A percentile compares a stretch with the other conserved stretches of the same genome.
Evolutionary conservation across 73 alveolate species (phyloP).

Genomic region (Paramecium biaurelia): DNA sequence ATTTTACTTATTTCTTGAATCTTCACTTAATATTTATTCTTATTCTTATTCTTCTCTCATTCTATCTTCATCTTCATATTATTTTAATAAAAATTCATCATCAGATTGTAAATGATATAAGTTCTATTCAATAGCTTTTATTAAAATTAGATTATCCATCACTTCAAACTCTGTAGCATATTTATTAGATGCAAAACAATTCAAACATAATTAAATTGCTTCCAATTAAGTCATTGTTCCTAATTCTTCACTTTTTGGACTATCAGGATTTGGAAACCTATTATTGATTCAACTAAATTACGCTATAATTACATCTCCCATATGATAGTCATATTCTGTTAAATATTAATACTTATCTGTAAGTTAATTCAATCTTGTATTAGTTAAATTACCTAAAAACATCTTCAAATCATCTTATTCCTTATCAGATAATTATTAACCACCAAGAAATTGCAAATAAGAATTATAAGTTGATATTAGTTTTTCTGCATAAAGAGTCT

Average conservation of each 20-base stretch:
- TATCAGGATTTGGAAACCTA: not conserved
- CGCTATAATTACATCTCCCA: conserved; percentile 13
- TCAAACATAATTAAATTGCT: not conserved
- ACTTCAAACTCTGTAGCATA: not conserved
- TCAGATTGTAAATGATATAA: not conserved
- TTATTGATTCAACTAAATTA: not conserved
- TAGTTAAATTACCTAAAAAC: not conserved
- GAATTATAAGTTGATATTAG: not conserved
- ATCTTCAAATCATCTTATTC: not conserved
- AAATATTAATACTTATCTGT: not conserved
- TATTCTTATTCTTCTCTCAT: not conserved
- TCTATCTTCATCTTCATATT: not conserved
- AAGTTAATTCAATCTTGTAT: not conserved
- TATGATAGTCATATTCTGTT: not conserved
- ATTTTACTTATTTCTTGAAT: not conserved
- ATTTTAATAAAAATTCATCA: not conserved
- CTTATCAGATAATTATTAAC: not conserved
- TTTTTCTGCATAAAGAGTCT: not conserved
- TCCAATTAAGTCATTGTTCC: not conserved
- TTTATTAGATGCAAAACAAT: not conserved
- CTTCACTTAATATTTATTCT: not conserved
- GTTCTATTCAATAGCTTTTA: not conserved
- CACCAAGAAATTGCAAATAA: not conserved
- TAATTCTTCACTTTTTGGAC: not conserved
- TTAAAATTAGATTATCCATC: not conserved